Evolutionary conservation across 805 yeast genomes (phyloP), one percentile per base, ranked within the genome.

Genomic region (Cyberlindnera euphorbiae): DNA sequence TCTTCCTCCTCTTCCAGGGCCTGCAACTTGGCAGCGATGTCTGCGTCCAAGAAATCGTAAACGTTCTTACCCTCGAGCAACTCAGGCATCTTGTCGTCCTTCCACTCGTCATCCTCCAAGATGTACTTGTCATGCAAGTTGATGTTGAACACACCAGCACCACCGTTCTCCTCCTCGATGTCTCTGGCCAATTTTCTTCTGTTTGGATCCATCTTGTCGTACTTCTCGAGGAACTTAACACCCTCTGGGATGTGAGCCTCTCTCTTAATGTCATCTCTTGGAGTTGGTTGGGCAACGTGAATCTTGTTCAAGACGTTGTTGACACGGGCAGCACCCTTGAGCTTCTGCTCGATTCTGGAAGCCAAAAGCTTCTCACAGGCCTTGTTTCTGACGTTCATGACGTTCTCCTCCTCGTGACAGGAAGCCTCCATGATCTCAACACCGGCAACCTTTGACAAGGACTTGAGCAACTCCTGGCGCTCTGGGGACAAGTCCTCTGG

Each of bases 1-100:
- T 90, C 97, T 67, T 93, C 99, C 66, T 93, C 99, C 46, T 84
- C 96, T 67, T 93, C 99, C 47, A 93, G 71, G 13, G 95, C 96
- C 64, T 87, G 87, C 58, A 93, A 74, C 67, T 93, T 93, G 48
- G 86, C 82, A 32, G 88, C 83, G 58, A 93, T 93, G 51, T 93
- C 98, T 28, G 96, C 87, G 56, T 93, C 99, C 61, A 93, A 73
- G 81, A 84, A 93, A 65, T 93, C 99, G 66, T 88, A 90, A 40
- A 93, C 96, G 59, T 93, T 93, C 69, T 79, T 83, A 66, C 99
- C 99, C 56, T 93, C 88, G 59, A 93, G 69, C 36, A 93, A 74
- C 70, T 93, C 99, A 18, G 99, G 99, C 87, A 93, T 87, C 45
- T 82, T 74, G 63, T 93, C 99, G 49, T 87, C 78, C 74, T 90